These are phyloP conservation scores for Lepiota subincarnata DNA, from an alignment of 768 basidiomycete genomes.

Conservation along the genomic window DNA sequence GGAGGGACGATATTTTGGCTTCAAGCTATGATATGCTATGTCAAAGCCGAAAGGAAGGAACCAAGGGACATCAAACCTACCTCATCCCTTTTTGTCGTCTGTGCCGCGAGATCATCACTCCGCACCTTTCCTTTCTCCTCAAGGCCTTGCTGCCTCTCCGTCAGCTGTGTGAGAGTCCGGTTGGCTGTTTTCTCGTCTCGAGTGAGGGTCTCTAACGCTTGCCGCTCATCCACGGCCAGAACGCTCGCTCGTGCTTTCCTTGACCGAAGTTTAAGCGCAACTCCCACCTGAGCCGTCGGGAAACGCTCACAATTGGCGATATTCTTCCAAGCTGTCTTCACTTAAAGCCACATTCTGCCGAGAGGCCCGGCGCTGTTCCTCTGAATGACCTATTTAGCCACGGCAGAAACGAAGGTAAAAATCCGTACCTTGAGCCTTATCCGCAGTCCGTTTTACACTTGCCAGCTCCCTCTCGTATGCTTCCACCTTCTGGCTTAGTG, in stretches of 20 bases:
- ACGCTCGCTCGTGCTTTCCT: constrained; percentile 81
- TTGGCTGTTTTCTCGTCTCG: constrained; percentile 78
- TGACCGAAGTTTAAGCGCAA: not conserved
- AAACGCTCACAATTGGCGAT: constrained; percentile 64
- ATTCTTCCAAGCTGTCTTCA: constrained; percentile 84
- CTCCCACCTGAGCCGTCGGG: not conserved
- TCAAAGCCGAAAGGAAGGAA: not conserved
- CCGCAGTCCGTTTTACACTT: constrained; percentile 62
- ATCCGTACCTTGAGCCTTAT: constrained; percentile 70
- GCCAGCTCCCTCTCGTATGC: constrained; percentile 61
- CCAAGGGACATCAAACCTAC: constrained; percentile 29
- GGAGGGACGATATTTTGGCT: constrained; percentile 48
- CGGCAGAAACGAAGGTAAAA: not conserved
- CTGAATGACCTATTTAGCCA: constrained; percentile 29
- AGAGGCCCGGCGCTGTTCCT: constrained; percentile 69
- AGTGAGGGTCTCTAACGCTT: constrained; percentile 71
- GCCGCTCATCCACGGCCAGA: constrained; percentile 83
- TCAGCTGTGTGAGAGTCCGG: constrained; percentile 60
- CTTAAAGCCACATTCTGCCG: constrained; percentile 74
- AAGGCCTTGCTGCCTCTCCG: constrained; percentile 66
- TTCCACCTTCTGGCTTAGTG: constrained; percentile 45
- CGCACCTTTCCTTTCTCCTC: constrained; percentile 55
- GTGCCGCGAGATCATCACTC: constrained; percentile 45
- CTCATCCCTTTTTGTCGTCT: constrained; percentile 53
- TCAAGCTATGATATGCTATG: constrained; percentile 45